Evolutionary conservation across 805 yeast genomes (phyloP), one percentile per base, ranked within the genome.

Genomic region (Candida argentea): DNA sequence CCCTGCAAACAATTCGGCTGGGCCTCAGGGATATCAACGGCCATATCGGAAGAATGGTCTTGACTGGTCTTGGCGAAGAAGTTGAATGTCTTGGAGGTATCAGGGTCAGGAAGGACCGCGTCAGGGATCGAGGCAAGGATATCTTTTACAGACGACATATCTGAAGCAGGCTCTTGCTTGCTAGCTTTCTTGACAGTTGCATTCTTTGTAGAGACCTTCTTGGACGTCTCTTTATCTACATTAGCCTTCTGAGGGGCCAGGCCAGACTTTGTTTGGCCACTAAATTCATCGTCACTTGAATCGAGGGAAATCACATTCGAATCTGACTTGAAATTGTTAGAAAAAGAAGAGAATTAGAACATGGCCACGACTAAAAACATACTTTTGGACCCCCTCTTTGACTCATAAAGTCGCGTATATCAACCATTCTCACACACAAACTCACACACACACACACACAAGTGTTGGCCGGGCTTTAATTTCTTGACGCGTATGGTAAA

Each of bases 1-100:
- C 98, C 98, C 3, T 78, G 65, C 24, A 91, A 57, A 55, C 98
- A 91, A 48, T 87, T 77, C 3, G 86, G 83, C 7, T 76, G 69
- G 2, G 95, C 95, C 38, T 69, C 78, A 0, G 96, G 95, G 17
- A 86, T 60, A 10, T 72, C 75, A 9, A 53, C 55, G 11, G 44
- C 32, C 5, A 54, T 55, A 6, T 60, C 60, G 10, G 61, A 36
- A 4, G 38, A 29, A 14, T 28, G 36, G 10, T 44, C 25, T n/a
- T 36, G 39, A 32, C 46, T 39, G 28, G 46, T 39, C 37, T 42
- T 30, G 58, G 55, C 14, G 46, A 71, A 72, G 45, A 70, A 66
- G 39, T 73, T 81, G 38, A 70, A 66, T 43, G 61, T 73, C 35
- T 70, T 73, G 43, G 71, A 65, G 15, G 67, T 69, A 3, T 68